Percentiles rank a stretch among this genome's conserved stretches.
These are phyloP conservation scores for Paramarasmius palmivorus DNA, from an alignment of 1,284 basidiomycete species.

Conservation along the genomic window DNA sequence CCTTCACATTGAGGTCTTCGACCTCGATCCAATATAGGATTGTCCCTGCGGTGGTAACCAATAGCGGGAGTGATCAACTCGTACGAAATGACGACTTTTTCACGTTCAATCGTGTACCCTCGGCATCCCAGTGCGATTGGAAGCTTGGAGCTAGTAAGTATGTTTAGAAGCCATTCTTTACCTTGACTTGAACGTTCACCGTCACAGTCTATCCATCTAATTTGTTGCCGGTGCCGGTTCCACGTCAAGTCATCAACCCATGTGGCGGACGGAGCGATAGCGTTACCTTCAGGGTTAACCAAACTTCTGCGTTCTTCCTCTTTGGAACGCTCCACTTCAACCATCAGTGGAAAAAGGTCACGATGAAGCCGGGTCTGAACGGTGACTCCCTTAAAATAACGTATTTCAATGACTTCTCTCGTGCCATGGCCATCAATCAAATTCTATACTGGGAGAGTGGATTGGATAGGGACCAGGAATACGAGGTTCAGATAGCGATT, in stretches of 20 bases:
- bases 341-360: not conserved
- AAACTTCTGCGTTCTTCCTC: not conserved
- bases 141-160: no score
- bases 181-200: no score
- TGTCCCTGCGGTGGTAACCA: no score
- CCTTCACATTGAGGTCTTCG: not conserved
- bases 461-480: not conserved
- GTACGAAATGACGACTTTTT: no score
- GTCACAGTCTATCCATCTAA: not conserved
- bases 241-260: not conserved
- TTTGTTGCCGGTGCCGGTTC: not conserved
- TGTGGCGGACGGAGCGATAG: not conserved
- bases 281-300: not conserved
- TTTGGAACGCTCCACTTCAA: not conserved
- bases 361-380: not conserved
- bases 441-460: slow-evolving; percentile 6
- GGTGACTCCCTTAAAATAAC: not conserved
- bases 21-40: not conserved
- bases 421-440: not conserved
- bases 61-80: no score
- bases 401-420: not conserved
- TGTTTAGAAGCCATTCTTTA: no score
- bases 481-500: not conserved
- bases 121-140: no score
- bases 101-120: no score